Evolutionary conservation across 805 yeast genomes (phyloP), one percentile per base, ranked within the genome.

Genomic region (Starmerella powellii): DNA sequence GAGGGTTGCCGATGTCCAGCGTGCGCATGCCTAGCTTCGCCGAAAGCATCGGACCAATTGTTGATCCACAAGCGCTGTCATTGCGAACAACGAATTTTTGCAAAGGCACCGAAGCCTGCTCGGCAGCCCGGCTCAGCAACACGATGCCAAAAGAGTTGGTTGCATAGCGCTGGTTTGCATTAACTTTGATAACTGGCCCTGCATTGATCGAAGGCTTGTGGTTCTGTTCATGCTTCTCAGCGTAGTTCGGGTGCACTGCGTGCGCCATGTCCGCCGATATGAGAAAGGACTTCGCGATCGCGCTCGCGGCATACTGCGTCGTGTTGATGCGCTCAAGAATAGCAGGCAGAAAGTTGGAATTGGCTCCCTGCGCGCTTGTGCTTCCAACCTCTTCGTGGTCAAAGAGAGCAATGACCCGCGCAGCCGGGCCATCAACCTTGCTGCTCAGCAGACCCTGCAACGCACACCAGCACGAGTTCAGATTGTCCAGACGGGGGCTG

Each of bases 361-460:
- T 87, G 1, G 98, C 98, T 50, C 98, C 98, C 62, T 88, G 96
- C 12, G 95, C 94, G 15, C 94, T 80, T 8, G 76, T 69, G 1
- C 96, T 86, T 0, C 98, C 98, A 51, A 88, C 72, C 61, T 88
- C 98, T 63, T 88, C 98, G 61, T 91, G 97, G 60, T 88, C 98
- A 60, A 91, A 88, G 46, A 87, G 67, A 0, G 95, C 78, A 41
- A 86, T 70, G 57, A 87, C 60, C 56, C 80, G 77, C 2, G 65
- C 48, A 2, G 64, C 48, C 12, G 30, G 8, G 5, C 24, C 32
- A 43, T 75, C 79, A 1, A 62, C 52, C 1, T 58, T 58, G 2
- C 83, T 63, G 43, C 71, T 72, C 31, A 82, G 63, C 37, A 88
- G 64, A 6, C 84, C 96, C 45, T 69, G 72, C 31, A 78, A 64